Conservation (phyloP, 176 grass and related monocot genomes). For the Oryza nivara region DNA sequence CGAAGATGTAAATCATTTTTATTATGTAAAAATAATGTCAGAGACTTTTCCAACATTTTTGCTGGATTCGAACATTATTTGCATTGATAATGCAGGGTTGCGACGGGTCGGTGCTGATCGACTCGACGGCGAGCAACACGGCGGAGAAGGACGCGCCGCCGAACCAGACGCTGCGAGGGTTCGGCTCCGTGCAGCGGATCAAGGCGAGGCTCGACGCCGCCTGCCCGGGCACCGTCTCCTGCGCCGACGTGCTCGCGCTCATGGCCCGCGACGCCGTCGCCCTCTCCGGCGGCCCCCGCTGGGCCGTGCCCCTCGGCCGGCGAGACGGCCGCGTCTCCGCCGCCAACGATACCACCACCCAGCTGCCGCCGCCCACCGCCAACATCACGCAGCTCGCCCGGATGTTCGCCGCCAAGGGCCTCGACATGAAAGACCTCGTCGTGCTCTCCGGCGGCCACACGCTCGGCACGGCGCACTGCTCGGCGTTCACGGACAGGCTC, state of each 20-base stretch:
- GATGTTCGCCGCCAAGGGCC: slow-evolving; percentile 51
- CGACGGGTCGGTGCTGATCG: slow-evolving; percentile 60
- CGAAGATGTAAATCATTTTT: no score
- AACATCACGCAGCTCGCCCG: slow-evolving; percentile 41
- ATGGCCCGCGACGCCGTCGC: slow-evolving; percentile 58
- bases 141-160: slow-evolving; percentile 64
- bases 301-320: slow-evolving; percentile 54
- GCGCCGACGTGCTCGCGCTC: slow-evolving; percentile 57
- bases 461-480: slow-evolving; percentile 51
- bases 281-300: slow-evolving; percentile 51
- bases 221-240: slow-evolving; percentile 60
- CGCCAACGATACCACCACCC: slow-evolving; percentile 37
- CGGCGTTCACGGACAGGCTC: slow-evolving; percentile 49
- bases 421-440: slow-evolving; percentile 56
- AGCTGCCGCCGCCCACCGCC: slow-evolving; percentile 51
- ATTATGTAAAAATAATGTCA: no score
- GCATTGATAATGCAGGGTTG: slow-evolving; percentile 37
- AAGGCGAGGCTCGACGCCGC: slow-evolving; percentile 53
- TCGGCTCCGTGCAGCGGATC: slow-evolving; percentile 49
- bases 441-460: slow-evolving; percentile 60
- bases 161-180: slow-evolving; percentile 57
- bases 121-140: slow-evolving; percentile 48
- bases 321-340: slow-evolving; percentile 53
- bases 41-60: no score
- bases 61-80: no score